These are phyloP conservation scores for Stephanodiscus minutulus DNA, from an alignment of 108 stramenopile genomes.

Conservation along the genomic window DNA sequence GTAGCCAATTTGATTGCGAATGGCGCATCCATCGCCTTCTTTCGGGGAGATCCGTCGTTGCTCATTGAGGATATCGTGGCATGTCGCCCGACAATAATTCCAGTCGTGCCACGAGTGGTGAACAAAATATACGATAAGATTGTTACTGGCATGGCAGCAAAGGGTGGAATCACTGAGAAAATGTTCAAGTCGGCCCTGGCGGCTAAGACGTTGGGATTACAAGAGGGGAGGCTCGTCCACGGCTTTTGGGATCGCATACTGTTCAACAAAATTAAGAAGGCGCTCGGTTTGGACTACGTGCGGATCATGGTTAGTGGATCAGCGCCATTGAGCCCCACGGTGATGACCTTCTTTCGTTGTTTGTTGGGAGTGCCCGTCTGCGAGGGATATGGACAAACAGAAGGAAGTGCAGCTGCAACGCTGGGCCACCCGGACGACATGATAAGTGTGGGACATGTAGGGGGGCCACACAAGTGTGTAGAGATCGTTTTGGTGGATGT, in stretches of 20 bases:
- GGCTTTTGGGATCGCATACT: constrained; percentile 91
- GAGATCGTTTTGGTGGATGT: constrained; percentile 92
- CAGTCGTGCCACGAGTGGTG: constrained; percentile 92
- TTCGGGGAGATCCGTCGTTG: constrained; percentile 75
- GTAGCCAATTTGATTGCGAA: constrained; percentile 55
- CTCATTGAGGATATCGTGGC: constrained; percentile 88
- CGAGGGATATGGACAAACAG: constrained; percentile 98
- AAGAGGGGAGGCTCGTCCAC: constrained; percentile 68
- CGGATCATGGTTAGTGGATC: constrained; percentile 90
- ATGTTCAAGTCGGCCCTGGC: constrained; percentile 88
- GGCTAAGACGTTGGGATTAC: constrained; percentile 80
- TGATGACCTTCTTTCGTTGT: constrained; percentile 92
- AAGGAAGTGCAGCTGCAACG: constrained; percentile 84
- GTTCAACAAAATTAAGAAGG: constrained; percentile 91
- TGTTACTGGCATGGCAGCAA: constrained; percentile 78
- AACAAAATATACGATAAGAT: constrained; percentile 96
- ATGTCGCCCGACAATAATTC: constrained; percentile 90
- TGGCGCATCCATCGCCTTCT: constrained; percentile 89
- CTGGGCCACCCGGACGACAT: constrained; percentile 72
- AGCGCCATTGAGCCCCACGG: constrained; percentile 85
- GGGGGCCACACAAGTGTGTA: constrained; percentile 77
- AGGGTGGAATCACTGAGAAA: constrained; percentile 87
- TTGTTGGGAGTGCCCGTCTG: constrained; percentile 89
- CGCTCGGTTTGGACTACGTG: constrained; percentile 88
- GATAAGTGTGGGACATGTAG: constrained; percentile 91